Conservation (phyloP, 306 rosid species). For the Pyrus betulifolia region DNA sequence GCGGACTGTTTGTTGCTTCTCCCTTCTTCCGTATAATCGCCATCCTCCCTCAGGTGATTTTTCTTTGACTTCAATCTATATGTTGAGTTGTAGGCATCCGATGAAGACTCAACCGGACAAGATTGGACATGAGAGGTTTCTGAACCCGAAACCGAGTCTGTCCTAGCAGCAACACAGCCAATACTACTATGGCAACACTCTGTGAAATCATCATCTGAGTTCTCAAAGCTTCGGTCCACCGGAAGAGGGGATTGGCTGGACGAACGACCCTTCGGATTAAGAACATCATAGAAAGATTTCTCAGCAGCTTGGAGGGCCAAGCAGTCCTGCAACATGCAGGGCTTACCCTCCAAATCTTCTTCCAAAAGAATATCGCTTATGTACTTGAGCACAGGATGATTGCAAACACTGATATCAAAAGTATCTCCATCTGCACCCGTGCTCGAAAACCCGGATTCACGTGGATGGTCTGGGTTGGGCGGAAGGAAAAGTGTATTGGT, state of each 20-base stretch:
- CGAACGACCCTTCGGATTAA: constrained; percentile 17
- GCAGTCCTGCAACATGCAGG: constrained; percentile 15
- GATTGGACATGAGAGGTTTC: constrained; percentile 5
- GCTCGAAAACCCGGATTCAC: constrained; percentile 13
- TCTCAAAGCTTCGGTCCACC: constrained; percentile 1
- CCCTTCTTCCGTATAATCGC: constrained; percentile 11
- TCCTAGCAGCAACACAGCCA: constrained; percentile 16
- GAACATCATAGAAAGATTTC: constrained; percentile 24
- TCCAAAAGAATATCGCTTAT: constrained; percentile 25
- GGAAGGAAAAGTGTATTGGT: background rate
- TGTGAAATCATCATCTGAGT: constrained; percentile 13
- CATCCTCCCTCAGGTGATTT: constrained; percentile 13
- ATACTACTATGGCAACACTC: background rate
- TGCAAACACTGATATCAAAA: constrained; percentile 15
- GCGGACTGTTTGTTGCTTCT: constrained; percentile 29
- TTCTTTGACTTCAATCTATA: constrained; percentile 20
- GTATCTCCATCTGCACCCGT: constrained; percentile 27
- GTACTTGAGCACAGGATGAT: constrained; percentile 25
- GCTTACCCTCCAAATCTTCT: constrained; percentile 19
- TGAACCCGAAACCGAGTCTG: constrained; percentile 10
- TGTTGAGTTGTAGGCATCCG: background rate
- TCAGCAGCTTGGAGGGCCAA: constrained; percentile 28
- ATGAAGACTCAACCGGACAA: constrained; percentile 18
- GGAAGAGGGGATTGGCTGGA: background rate
- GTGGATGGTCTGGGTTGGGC: constrained; percentile 2